A percentile compares a stretch with the other conserved stretches of the same genome.
Evolutionary conservation across 2,329 filamentous ascomycete genomes (phyloP).

Genomic region (Cordyceps militaris): DNA sequence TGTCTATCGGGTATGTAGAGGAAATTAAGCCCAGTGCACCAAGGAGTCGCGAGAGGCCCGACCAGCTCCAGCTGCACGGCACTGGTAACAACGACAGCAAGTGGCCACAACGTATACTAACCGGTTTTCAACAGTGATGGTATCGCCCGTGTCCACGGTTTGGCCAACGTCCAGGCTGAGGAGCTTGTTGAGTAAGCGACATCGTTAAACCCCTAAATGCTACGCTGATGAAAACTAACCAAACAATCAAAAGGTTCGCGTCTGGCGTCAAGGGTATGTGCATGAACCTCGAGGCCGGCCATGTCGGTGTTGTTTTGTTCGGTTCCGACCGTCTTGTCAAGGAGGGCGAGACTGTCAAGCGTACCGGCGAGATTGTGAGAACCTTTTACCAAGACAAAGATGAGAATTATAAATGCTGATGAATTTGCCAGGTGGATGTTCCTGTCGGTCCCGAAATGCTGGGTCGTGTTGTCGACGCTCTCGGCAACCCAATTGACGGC

Average conservation of each 20-base stretch:
- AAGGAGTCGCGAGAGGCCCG: neutral
- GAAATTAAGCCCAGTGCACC: neutral
- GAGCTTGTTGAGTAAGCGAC: slow-evolving; percentile 94
- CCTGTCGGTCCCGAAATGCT: slow-evolving; percentile 89
- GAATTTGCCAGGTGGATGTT: slow-evolving; percentile 69
- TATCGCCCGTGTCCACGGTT: slow-evolving; percentile 99
- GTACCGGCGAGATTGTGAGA: slow-evolving; percentile 97
- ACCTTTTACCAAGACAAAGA: slow-evolving; percentile 5
- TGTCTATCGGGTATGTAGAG: slow-evolving; percentile 89
- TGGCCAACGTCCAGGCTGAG: slow-evolving; percentile 99
- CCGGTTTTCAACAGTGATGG: slow-evolving; percentile 67
- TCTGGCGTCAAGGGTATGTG: slow-evolving; percentile 99
- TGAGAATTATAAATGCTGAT: neutral
- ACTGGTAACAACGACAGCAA: neutral
- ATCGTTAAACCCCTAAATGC: neutral
- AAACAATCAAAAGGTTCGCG: slow-evolving; percentile 68
- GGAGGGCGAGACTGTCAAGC: slow-evolving; percentile 99
- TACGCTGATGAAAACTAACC: slow-evolving; percentile 15
- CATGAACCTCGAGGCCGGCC: slow-evolving; percentile 99
- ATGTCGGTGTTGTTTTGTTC: slow-evolving; percentile 99
- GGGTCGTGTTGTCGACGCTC: slow-evolving; percentile 95
- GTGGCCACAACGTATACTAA: neutral
- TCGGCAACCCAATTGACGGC: slow-evolving; percentile 98
- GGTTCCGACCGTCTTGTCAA: slow-evolving; percentile 99
- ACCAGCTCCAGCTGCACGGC: neutral